Evolutionary conservation across 768 basidiomycete genomes (phyloP).

Genomic region (Clitopilus hobsonii): DNA sequence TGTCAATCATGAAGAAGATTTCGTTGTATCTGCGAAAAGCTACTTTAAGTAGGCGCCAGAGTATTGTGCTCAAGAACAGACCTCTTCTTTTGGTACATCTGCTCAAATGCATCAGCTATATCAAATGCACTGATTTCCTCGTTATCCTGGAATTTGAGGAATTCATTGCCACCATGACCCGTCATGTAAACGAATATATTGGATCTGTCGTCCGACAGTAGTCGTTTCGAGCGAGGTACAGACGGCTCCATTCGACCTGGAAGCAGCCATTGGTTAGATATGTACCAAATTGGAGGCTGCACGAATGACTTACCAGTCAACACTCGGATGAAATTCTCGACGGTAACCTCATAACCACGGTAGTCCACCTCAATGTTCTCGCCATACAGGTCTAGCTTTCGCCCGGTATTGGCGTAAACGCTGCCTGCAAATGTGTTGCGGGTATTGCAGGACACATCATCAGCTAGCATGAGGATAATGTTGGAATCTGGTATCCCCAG

Average conservation of each 20-base stretch:
- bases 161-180: slow-evolving; percentile 96
- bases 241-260: slow-evolving; percentile 83
- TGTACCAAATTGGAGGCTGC: not conserved
- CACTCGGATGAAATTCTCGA: slow-evolving; percentile 91
- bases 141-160: slow-evolving; percentile 98
- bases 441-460: slow-evolving; percentile 91
- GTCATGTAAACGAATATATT: slow-evolving; percentile 99
- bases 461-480: slow-evolving; percentile 98
- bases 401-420: slow-evolving; percentile 86
- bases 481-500: slow-evolving; percentile 98
- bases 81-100: slow-evolving; percentile 98
- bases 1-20: slow-evolving; percentile 97
- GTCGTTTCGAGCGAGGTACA: slow-evolving; percentile 86
- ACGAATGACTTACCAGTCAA: slow-evolving; percentile 73
- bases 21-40: slow-evolving; percentile 71
- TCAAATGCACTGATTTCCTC: slow-evolving; percentile 97
- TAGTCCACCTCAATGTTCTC: slow-evolving; percentile 98
- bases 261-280: not conserved
- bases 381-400: slow-evolving; percentile 86
- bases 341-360: slow-evolving; percentile 95
- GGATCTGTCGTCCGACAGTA: slow-evolving; percentile 84
- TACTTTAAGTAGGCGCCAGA: not conserved
- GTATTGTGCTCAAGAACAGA: slow-evolving; percentile 22
- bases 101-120: slow-evolving; percentile 96
- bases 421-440: slow-evolving; percentile 90